phyloP scores from a whole-genome alignment of 139 green algal species.

The Chara braunii region DNA sequence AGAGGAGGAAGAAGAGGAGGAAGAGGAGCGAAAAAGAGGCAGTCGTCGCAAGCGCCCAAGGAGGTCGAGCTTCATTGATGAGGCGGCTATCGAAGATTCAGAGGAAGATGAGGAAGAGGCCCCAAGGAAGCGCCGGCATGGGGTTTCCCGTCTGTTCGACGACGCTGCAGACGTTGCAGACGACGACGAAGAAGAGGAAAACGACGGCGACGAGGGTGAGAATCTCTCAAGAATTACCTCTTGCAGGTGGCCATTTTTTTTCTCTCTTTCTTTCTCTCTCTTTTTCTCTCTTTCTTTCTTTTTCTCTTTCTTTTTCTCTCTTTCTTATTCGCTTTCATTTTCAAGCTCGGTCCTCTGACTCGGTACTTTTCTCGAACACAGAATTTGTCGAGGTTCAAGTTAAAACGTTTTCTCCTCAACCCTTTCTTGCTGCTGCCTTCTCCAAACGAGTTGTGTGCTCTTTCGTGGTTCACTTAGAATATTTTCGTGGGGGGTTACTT shows the following conservation, averaged over 20 bases:
- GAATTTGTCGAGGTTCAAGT: neutral
- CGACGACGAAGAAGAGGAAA: constrained; percentile 44
- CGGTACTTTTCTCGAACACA: neutral
- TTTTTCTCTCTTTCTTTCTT: neutral
- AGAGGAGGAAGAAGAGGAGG: constrained; percentile 32
- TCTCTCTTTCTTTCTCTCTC: neutral
- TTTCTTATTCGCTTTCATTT: neutral
- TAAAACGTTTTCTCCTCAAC: too few species aligned
- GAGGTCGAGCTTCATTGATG: constrained; percentile 30
- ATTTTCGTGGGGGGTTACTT: too few species aligned
- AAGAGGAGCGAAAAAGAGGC: constrained; percentile 15
- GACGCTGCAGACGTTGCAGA: constrained; percentile 28
- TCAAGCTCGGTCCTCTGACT: constrained; percentile 8
- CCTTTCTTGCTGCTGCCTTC: too few species aligned
- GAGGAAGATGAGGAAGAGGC: constrained; percentile 16
- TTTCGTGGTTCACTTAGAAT: too few species aligned
- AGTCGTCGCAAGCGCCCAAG: neutral
- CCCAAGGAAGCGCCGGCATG: neutral
- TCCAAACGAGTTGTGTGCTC: too few species aligned
- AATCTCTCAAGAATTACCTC: constrained; percentile 4
- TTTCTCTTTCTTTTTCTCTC: neutral
- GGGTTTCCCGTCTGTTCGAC: constrained; percentile 5
- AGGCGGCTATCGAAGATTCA: constrained; percentile 18
- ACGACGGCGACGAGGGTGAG: constrained; percentile 34
- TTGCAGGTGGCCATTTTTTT: neutral